Evolutionary conservation across 331 rosid species (phyloP), one percentile per base, ranked within the genome.

Genomic region (Pyrus hybrid): DNA sequence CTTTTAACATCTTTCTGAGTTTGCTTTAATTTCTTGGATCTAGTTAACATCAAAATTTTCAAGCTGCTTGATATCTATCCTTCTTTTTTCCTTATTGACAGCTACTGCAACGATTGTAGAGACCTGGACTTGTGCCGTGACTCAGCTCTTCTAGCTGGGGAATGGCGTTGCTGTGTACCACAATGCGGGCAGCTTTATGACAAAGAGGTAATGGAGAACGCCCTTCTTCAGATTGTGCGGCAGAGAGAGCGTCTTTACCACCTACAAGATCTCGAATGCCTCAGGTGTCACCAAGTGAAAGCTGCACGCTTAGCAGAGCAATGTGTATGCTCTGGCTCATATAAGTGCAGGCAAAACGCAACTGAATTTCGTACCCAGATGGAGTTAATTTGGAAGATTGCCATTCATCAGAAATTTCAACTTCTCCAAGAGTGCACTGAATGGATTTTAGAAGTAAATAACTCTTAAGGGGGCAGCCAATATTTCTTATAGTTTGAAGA

Each of bases 131-230:
- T 85, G 60, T 82, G 89, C 53, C 88, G 86, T 2, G 91, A 87
- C 77, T 69, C 87, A 20, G 78, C 83, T 70, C 74, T 87, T 26
- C 79, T 71, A 57, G 84, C 77, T 17, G 82, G 86, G 81, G 97
- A 94, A 82, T 92, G 97, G 99, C 83, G 76, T 45, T 94, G 99
- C 69, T 91, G 86, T 13, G 91, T 90, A 80, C 91, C 93, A 18
- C 97, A 92, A 76, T 94, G 99, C 35, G 93, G 92, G 62, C 97
- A 94, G 71, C 97, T 96, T 41, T 92, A 94, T 74, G 87, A 94
- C 80, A 84, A 86, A 4, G 96, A 89, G 81, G 85, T 85, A 72
- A 94, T 90, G 90, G 97, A 90, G 76, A 92, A 90, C 2, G 67
- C 86, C 63, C 86, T 87, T 62, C 87, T 87, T 78, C 91, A 87